A percentile compares a stretch with the other conserved stretches of the same genome.
phyloP scores from a whole-genome alignment of 2,329 filamentous ascomycete genomes.

The Fusarium tricinctum region DNA sequence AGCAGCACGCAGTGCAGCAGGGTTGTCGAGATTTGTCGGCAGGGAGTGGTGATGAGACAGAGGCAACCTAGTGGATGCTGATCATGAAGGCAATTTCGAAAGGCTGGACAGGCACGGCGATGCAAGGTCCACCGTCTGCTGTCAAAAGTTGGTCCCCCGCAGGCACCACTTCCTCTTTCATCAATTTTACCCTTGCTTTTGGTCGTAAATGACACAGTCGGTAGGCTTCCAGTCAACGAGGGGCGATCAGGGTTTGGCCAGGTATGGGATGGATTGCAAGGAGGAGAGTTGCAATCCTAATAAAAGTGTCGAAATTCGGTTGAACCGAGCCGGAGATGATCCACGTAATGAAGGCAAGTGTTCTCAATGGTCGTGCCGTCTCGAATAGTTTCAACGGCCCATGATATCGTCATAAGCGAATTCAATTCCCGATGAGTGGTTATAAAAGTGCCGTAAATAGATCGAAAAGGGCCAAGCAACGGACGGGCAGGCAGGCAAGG shows the following conservation, averaged over 20 bases:
- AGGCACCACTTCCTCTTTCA: conserved; percentile 19
- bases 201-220: conserved; percentile 21
- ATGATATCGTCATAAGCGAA: conserved; percentile 4
- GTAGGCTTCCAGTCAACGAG: conserved; percentile 23
- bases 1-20: conserved; percentile 30
- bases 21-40: conserved; percentile 40
- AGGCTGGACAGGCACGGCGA: conserved; percentile 49
- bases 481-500: background rate
- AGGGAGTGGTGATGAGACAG: conserved; percentile 46
- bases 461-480: conserved; percentile 19
- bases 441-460: conserved; percentile 28
- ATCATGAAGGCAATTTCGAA: conserved; percentile 48
- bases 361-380: conserved; percentile 13
- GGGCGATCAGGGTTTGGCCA: conserved; percentile 17
- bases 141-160: conserved; percentile 34
- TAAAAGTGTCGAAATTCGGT: conserved; percentile 6
- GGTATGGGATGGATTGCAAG: background rate
- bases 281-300: conserved; percentile 4
- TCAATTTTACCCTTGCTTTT: conserved; percentile 26
- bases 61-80: conserved; percentile 41
- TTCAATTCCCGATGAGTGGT: conserved; percentile 16
- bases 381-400: conserved; percentile 6
- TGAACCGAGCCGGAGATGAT: conserved; percentile 1
- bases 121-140: conserved; percentile 44
- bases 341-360: conserved; percentile 12